Evolutionary conservation across 2,329 filamentous ascomycete genomes (phyloP).

Genomic region (Exophiala sideris): DNA sequence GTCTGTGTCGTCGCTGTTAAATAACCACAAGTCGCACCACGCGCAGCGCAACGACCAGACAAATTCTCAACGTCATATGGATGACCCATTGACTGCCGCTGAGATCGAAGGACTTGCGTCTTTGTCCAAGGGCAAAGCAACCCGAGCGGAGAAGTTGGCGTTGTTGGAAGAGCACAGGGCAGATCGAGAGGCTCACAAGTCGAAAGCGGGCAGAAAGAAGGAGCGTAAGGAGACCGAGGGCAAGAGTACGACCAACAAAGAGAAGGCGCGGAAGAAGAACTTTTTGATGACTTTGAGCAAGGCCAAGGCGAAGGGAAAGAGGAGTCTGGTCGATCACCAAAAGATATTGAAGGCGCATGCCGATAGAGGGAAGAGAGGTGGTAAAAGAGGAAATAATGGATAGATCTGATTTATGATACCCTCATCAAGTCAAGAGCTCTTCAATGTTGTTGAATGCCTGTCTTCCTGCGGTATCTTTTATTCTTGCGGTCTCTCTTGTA

Average conservation of each 20-base stretch:
- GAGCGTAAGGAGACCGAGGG: slow-evolving; percentile 83
- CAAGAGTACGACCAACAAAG: slow-evolving; percentile 95
- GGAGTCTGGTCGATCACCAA: slow-evolving; percentile 81
- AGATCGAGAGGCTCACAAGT: slow-evolving; percentile 75
- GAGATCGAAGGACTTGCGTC: slow-evolving; percentile 85
- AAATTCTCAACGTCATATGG: slow-evolving; percentile 62
- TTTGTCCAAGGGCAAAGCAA: slow-evolving; percentile 69
- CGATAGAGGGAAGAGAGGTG: slow-evolving; percentile 67
- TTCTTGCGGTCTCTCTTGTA: too few relatives aligned
- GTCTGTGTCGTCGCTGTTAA: slow-evolving; percentile 61
- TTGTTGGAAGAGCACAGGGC: slow-evolving; percentile 79
- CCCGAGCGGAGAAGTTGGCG: slow-evolving; percentile 84
- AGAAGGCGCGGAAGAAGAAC: slow-evolving; percentile 97
- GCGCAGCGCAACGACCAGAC: slow-evolving; percentile 47
- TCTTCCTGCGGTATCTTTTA: too few relatives aligned
- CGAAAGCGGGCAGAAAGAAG: slow-evolving; percentile 76
- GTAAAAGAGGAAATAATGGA: slow-evolving; percentile 18
- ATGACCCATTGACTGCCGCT: slow-evolving; percentile 84
- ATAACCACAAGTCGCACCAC: slow-evolving; percentile 36
- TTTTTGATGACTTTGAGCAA: slow-evolving; percentile 98
- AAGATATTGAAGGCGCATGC: slow-evolving; percentile 78
- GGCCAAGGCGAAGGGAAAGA: slow-evolving; percentile 92
- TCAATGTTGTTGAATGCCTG: too few relatives aligned
- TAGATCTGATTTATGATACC: not conserved
- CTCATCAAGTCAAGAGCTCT: not conserved